Conservation (phyloP, 805 yeast genomes). For the Aciculoconidium aculeatum region DNA sequence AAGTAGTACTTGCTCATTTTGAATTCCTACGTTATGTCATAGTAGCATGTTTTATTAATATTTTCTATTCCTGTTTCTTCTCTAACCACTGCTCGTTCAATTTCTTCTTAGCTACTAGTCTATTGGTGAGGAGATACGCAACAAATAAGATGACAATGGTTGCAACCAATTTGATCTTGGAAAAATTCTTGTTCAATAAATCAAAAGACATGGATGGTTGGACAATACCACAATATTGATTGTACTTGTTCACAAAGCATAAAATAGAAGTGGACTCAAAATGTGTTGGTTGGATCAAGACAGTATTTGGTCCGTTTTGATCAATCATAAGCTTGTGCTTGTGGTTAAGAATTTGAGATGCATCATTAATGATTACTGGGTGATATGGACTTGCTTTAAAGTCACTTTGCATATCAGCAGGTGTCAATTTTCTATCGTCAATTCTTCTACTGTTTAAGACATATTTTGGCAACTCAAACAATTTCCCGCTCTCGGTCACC, state of each 20-base stretch:
- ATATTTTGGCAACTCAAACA: conserved; percentile 65
- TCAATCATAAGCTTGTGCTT: conserved; percentile 23
- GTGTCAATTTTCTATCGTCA: conserved; percentile 45
- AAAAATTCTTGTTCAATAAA: conserved; percentile 60
- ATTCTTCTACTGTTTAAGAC: conserved; percentile 67
- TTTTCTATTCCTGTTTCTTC: too few species aligned
- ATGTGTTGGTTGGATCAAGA: conserved; percentile 44
- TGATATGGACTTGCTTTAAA: conserved; percentile 60
- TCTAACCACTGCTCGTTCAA: conserved; percentile 51
- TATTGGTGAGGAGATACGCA: conserved; percentile 45
- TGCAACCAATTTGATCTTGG: conserved; percentile 52
- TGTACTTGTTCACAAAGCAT: conserved; percentile 53
- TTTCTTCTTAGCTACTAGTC: conserved; percentile 50
- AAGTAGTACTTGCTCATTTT: too few species aligned
- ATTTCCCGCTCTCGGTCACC: conserved; percentile 53
- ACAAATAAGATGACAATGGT: conserved; percentile 52
- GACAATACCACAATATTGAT: conserved; percentile 69
- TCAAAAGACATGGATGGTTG: conserved; percentile 86
- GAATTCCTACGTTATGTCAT: too few species aligned
- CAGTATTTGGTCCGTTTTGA: conserved; percentile 12
- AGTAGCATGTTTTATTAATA: too few species aligned
- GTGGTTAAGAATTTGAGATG: conserved; percentile 30
- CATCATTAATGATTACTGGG: conserved; percentile 46
- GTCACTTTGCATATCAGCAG: conserved; percentile 48
- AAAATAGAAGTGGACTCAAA: conserved; percentile 79